Evolutionary conservation across 306 rosid species (phyloP).

Genomic region (Quercus agrifolia): DNA sequence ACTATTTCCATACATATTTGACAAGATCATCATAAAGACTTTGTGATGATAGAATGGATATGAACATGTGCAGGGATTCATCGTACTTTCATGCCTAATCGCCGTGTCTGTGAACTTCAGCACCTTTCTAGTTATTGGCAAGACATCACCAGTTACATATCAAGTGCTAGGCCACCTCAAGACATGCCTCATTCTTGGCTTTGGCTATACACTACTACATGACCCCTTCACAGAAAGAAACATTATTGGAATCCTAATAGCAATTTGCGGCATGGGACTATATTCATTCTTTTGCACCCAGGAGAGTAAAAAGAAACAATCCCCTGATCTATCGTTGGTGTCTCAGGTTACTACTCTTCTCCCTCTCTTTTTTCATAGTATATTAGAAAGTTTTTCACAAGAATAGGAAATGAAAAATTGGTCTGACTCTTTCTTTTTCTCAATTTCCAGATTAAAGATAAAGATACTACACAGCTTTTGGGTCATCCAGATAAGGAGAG

Average conservation of each 20-base stretch:
- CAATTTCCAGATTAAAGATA: constrained; percentile 58
- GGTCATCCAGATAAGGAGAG: constrained; percentile 63
- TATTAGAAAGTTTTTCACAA: not conserved
- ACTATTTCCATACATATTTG: no score
- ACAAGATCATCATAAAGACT: not conserved
- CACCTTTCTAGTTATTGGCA: constrained; percentile 90
- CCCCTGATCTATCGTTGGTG: constrained; percentile 46
- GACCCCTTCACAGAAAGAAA: constrained; percentile 93
- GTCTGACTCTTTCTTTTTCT: not conserved
- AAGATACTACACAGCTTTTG: constrained; percentile 58
- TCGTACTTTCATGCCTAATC: constrained; percentile 80
- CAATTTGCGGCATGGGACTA: constrained; percentile 85
- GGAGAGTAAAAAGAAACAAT: constrained; percentile 78
- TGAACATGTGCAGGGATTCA: constrained; percentile 54
- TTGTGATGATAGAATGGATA: not conserved
- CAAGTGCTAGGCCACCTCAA: constrained; percentile 97
- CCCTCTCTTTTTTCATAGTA: not conserved
- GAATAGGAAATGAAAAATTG: not conserved
- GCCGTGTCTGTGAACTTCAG: constrained; percentile 96
- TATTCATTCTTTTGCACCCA: constrained; percentile 88
- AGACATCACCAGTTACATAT: constrained; percentile 96
- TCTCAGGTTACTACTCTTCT: constrained; percentile 50
- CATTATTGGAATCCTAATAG: constrained; percentile 75
- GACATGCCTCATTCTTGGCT: constrained; percentile 90
- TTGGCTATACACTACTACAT: constrained; percentile 94